Conservation (phyloP, 192 early-diverging fungal genomes). For the Rhizophagus sp. region DNA sequence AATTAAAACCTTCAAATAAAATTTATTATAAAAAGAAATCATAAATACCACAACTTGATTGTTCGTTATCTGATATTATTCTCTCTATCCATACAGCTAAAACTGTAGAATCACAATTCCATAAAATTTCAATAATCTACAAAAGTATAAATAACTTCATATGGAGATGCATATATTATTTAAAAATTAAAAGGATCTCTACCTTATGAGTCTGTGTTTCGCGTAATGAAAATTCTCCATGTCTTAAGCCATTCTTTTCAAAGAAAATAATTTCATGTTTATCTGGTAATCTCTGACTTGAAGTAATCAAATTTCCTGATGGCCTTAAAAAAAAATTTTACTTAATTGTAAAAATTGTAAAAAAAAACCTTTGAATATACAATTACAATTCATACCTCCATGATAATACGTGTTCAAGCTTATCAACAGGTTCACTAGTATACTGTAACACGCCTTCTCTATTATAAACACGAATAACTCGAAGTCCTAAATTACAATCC, state of each 20-base stretch:
- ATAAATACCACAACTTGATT: constrained; percentile 29
- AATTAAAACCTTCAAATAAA: not conserved
- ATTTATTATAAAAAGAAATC: constrained; percentile 2
- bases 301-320: constrained; percentile 80
- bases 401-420: constrained; percentile 72
- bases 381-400: constrained; percentile 59
- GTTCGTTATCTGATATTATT: constrained; percentile 8
- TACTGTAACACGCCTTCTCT: constrained; percentile 85
- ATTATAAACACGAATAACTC: constrained; percentile 77
- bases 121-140: constrained; percentile 63
- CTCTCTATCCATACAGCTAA: constrained; percentile 70
- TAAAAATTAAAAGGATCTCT: constrained; percentile 9
- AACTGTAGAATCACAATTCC: constrained; percentile 90
- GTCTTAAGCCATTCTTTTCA: constrained; percentile 92
- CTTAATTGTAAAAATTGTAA: constrained; percentile 3
- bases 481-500: constrained; percentile 39
- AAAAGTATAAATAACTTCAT: not conserved
- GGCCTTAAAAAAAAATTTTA: constrained; percentile 50
- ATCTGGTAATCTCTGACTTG: constrained; percentile 74
- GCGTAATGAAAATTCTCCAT: constrained; percentile 87
- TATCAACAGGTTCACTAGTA: constrained; percentile 75
- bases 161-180: no score
- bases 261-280: constrained; percentile 91
- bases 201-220: constrained; percentile 49
- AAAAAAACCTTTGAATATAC: not conserved